Percentiles rank a stretch among this genome's conserved stretches.
Evolutionary conservation across 139 green algal genomes (phyloP).

Genomic region (Tetraselmis striata): DNA sequence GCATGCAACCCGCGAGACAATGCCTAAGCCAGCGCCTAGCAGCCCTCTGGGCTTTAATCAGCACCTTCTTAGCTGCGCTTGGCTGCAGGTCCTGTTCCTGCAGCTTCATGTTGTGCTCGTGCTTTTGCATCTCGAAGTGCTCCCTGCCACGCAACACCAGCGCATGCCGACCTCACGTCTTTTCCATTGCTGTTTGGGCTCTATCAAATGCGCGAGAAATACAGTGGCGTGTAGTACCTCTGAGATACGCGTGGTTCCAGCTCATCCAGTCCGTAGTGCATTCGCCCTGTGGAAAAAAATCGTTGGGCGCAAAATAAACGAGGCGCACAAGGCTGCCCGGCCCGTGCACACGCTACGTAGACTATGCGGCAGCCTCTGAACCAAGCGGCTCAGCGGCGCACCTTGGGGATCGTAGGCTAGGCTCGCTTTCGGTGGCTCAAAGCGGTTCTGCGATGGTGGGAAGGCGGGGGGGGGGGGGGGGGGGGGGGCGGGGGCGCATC

Average conservation of each 20-base stretch:
- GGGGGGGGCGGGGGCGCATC: too few species aligned
- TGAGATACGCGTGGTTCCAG: neutral
- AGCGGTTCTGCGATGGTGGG: neutral
- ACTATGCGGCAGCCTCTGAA: neutral
- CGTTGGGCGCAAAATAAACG: neutral
- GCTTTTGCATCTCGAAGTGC: neutral
- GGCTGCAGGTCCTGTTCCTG: neutral
- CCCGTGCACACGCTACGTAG: neutral
- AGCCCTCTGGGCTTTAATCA: too few species aligned
- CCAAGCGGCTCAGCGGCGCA: neutral
- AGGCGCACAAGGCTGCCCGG: neutral
- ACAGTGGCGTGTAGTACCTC: neutral
- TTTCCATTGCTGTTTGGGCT: too few species aligned
- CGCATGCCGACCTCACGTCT: too few species aligned
- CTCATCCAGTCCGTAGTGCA: neutral
- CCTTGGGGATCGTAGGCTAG: neutral
- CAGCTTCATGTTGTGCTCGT: neutral
- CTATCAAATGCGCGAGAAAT: neutral
- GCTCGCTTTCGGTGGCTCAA: neutral
- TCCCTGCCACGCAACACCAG: neutral
- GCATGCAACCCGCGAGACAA: too few species aligned
- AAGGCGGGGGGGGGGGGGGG: too few species aligned
- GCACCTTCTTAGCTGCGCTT: too few species aligned
- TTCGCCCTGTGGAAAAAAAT: neutral
- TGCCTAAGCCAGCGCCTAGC: too few species aligned